Conservation (phyloP, 1,284 basidiomycete species). For the Cystobasidiaceae sp. region DNA sequence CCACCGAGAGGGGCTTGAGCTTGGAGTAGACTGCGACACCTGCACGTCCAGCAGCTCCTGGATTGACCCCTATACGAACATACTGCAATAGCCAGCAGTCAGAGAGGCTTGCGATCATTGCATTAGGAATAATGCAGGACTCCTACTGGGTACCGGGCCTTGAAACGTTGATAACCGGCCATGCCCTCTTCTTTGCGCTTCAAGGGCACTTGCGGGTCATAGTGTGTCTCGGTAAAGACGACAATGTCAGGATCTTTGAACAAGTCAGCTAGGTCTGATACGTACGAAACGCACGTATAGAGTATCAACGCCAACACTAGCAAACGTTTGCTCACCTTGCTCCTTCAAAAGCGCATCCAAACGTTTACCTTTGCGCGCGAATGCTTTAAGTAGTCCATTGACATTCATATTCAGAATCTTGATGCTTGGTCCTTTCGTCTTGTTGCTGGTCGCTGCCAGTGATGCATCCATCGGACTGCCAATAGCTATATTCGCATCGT, state of each 20-base stretch:
- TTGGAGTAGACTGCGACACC: slow-evolving; percentile 16
- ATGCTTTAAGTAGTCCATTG: slow-evolving; percentile 27
- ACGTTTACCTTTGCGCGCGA: slow-evolving; percentile 13
- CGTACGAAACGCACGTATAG: too few species aligned
- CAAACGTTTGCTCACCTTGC: not conserved
- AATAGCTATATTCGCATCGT: too few species aligned
- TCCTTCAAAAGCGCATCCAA: not conserved
- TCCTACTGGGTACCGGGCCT: not conserved
- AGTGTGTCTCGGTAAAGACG: slow-evolving; percentile 24
- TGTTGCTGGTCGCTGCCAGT: not conserved
- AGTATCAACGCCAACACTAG: not conserved
- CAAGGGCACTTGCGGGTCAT: slow-evolving; percentile 16
- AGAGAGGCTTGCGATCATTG: not conserved
- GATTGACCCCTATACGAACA: slow-evolving; percentile 12
- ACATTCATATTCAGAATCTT: slow-evolving; percentile 30
- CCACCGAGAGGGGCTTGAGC: not conserved
- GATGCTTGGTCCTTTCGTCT: not conserved
- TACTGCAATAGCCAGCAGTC: not conserved
- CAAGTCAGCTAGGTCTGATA: too few species aligned
- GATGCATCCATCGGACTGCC: too few species aligned
- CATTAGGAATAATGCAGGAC: not conserved
- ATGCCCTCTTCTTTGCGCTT: slow-evolving; percentile 28
- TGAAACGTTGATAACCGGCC: slow-evolving; percentile 14
- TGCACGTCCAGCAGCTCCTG: slow-evolving; percentile 12
- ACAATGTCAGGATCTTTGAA: slow-evolving; percentile 20